Evolutionary conservation across 768 basidiomycete species (phyloP).

Genomic region (Serendipita indica): DNA sequence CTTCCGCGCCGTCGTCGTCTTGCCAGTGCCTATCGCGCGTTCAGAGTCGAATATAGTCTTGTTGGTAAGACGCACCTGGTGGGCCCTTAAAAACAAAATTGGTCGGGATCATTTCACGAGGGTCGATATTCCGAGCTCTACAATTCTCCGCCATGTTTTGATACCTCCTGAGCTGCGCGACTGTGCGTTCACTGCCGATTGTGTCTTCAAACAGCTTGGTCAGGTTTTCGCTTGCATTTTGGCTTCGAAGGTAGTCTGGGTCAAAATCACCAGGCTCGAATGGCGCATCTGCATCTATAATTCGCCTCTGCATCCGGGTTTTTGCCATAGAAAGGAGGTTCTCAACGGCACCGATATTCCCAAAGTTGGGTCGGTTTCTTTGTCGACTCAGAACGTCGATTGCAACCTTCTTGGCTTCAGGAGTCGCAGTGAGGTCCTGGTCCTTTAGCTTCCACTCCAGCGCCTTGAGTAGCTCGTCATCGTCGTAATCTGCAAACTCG

Average conservation of each 20-base stretch:
- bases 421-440: constrained; percentile 43
- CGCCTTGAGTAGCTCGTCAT: constrained; percentile 36
- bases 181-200: constrained; percentile 42
- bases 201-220: constrained; percentile 45
- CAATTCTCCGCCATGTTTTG: constrained; percentile 35
- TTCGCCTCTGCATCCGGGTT: constrained; percentile 30
- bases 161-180: constrained; percentile 34
- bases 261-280: constrained; percentile 44
- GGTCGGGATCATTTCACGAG: constrained; percentile 41
- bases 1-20: constrained; percentile 47
- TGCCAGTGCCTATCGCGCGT: constrained; percentile 37
- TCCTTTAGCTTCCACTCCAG: constrained; percentile 41
- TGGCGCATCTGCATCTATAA: constrained; percentile 17
- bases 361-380: constrained; percentile 41
- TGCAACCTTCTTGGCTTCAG: constrained; percentile 41
- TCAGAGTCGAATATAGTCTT: neutral
- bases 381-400: constrained; percentile 27
- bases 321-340: constrained; percentile 42
- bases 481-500: constrained; percentile 49
- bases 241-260: constrained; percentile 38
- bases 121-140: constrained; percentile 30
- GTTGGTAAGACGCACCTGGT: constrained; percentile 31
- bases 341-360: constrained; percentile 51
- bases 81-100: constrained; percentile 60
- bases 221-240: constrained; percentile 36